These are phyloP conservation scores for Plasmodium inui DNA, from an alignment of 169 alveolate species.

Conservation along the genomic window DNA sequence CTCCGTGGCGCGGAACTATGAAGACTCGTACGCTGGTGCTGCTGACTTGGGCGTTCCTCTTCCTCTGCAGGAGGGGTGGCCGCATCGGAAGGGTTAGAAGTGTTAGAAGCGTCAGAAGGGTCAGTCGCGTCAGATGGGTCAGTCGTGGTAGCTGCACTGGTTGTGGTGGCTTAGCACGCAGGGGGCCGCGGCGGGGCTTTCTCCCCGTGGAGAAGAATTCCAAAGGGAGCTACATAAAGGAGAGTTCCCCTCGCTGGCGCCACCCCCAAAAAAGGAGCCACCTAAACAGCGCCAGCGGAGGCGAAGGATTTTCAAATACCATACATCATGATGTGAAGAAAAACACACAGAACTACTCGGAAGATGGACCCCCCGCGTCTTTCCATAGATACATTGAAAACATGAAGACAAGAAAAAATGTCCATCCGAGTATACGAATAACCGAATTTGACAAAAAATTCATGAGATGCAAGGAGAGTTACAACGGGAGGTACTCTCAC, in stretches of 20 bases:
- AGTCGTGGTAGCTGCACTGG: background rate
- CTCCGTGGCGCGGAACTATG: slow-evolving; percentile 5
- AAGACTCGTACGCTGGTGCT: slow-evolving; percentile 10
- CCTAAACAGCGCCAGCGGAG: slow-evolving; percentile 16
- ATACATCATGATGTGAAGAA: slow-evolving; percentile 28
- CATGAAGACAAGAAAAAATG: slow-evolving; percentile 37
- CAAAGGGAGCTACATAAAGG: background rate
- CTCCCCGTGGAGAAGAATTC: background rate
- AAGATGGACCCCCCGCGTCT: slow-evolving; percentile 37
- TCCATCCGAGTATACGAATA: slow-evolving; percentile 64
- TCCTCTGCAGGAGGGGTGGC: background rate
- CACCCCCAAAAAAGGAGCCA: background rate
- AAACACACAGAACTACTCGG: slow-evolving; percentile 45
- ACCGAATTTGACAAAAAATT: slow-evolving; percentile 32
- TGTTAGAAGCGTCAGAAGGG: background rate
- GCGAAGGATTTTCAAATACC: slow-evolving; percentile 45
- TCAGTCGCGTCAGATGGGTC: background rate
- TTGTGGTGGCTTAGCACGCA: background rate
- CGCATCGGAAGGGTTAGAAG: background rate
- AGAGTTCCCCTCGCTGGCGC: background rate
- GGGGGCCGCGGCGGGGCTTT: background rate
- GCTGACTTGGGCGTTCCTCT: background rate
- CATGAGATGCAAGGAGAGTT: slow-evolving; percentile 46
- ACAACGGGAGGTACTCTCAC: slow-evolving; percentile 44
- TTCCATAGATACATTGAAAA: slow-evolving; percentile 56